Percentiles rank a stretch among this genome's conserved stretches.
phyloP scores from a whole-genome alignment of 371 early-diverging fungal genomes.

The Circinella minor region DNA sequence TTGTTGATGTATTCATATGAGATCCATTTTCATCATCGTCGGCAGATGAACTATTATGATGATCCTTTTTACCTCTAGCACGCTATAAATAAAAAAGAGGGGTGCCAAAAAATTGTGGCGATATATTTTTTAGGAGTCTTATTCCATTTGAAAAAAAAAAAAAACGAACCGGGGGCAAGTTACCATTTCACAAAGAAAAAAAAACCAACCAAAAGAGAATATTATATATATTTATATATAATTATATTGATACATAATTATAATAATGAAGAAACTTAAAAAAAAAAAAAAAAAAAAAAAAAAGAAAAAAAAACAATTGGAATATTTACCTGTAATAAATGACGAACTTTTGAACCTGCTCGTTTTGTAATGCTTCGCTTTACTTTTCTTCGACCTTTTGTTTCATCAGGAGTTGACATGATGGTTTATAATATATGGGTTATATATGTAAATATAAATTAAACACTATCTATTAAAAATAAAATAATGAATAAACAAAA shows the following conservation, averaged over 20 bases:
- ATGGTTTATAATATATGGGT: neutral
- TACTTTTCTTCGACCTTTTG: neutral
- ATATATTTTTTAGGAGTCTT: conserved; percentile 1
- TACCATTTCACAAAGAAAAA: too few relatives aligned
- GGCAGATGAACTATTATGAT: neutral
- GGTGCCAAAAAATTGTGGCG: neutral
- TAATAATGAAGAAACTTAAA: too few relatives aligned
- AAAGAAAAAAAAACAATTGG: neutral
- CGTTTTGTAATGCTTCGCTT: conserved; percentile 18
- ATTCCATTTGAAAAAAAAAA: neutral
- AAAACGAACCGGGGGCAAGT: too few relatives aligned
- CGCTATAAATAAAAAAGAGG: neutral
- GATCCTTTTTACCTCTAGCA: conserved; percentile 7
- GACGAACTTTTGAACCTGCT: conserved; percentile 19
- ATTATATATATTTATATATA: too few relatives aligned
- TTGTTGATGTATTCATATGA: neutral
- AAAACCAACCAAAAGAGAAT: too few relatives aligned
- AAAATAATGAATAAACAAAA: too few relatives aligned
- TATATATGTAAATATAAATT: too few relatives aligned
- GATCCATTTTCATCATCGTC: neutral
- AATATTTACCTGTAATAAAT: conserved; percentile 13
- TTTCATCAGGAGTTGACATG: conserved; percentile 4
- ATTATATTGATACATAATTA: too few relatives aligned
- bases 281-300: neutral
- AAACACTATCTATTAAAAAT: too few relatives aligned